Percentiles rank a stretch among this genome's conserved stretches.
phyloP scores from a whole-genome alignment of 23 red algal species.

The Agarophyton chilense region DNA sequence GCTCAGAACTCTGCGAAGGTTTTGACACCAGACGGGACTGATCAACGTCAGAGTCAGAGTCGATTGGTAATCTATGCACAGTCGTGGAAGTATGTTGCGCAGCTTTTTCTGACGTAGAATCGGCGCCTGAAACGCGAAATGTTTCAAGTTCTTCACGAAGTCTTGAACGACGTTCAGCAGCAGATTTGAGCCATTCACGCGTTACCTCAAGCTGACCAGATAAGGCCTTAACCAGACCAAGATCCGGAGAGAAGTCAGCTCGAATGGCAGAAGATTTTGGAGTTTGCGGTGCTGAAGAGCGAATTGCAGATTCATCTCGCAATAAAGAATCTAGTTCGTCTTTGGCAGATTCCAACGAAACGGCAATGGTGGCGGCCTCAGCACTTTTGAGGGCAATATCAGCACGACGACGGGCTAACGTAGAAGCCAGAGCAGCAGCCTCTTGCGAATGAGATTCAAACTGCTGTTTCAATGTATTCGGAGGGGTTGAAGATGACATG shows the following conservation, averaged over 20 bases:
- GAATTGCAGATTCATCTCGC: slow-evolving; percentile 49
- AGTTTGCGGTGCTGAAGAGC: slow-evolving; percentile 22
- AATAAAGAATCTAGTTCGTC: slow-evolving; percentile 31
- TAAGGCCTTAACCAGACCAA: slow-evolving; percentile 40
- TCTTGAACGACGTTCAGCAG: background rate
- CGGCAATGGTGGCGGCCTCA: slow-evolving; percentile 55
- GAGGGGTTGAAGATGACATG: background rate
- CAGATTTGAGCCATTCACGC: slow-evolving; percentile 7
- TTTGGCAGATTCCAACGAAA: slow-evolving; percentile 56
- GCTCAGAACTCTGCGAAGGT: background rate
- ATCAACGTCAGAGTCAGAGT: background rate
- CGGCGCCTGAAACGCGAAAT: background rate
- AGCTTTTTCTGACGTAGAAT: background rate
- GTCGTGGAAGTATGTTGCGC: background rate
- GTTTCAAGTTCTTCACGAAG: slow-evolving; percentile 7
- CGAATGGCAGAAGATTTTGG: background rate
- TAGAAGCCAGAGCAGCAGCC: slow-evolving; percentile 2
- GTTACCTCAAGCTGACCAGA: slow-evolving; percentile 56
- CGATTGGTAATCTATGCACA: background rate
- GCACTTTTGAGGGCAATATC: slow-evolving; percentile 55
- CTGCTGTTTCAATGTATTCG: background rate
- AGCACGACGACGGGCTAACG: slow-evolving; percentile 52
- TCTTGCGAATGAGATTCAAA: slow-evolving; percentile 29
- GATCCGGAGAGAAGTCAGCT: slow-evolving; percentile 39
- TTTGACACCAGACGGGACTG: background rate